phyloP scores from a whole-genome alignment of 495 filamentous ascomycete species.

The Trichocladium uniseriatum region DNA sequence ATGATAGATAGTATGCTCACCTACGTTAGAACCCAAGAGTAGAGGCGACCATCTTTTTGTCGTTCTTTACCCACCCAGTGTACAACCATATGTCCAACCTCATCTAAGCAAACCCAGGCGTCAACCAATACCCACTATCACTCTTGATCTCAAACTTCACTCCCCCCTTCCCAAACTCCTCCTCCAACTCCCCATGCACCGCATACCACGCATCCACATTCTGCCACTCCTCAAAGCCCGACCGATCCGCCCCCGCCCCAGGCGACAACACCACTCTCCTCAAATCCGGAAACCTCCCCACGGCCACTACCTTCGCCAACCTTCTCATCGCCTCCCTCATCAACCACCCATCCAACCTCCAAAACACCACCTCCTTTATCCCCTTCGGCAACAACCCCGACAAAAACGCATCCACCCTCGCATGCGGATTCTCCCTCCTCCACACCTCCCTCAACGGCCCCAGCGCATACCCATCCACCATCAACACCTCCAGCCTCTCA shows the following conservation, averaged over 20 bases:
- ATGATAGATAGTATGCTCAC: too few relatives aligned
- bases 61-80: too few relatives aligned
- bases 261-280: constrained; percentile 6
- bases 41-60: too few relatives aligned
- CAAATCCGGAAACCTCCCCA: constrained; percentile 5
- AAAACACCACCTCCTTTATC: constrained; percentile 10
- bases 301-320: constrained; percentile 2
- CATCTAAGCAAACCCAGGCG: too few relatives aligned
- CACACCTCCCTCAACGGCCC: constrained; percentile 2
- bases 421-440: not conserved
- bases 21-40: too few relatives aligned
- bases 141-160: constrained; percentile 5
- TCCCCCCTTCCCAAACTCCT: constrained; percentile 1
- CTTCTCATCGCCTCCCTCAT: not conserved
- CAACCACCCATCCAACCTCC: not conserved
- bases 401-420: constrained; percentile 1
- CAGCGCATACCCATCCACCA: constrained; percentile 1
- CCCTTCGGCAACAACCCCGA: not conserved
- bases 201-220: not conserved
- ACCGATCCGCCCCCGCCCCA: not conserved
- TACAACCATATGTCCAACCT: too few relatives aligned
- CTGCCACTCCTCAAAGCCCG: not conserved
- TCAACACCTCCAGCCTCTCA: constrained; percentile 9
- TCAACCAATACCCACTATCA: not conserved
- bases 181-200: not conserved